Percentiles rank a stretch among this genome's conserved stretches.
phyloP scores from a whole-genome alignment of 768 basidiomycete genomes.

The Boletus vermiculosoides region DNA sequence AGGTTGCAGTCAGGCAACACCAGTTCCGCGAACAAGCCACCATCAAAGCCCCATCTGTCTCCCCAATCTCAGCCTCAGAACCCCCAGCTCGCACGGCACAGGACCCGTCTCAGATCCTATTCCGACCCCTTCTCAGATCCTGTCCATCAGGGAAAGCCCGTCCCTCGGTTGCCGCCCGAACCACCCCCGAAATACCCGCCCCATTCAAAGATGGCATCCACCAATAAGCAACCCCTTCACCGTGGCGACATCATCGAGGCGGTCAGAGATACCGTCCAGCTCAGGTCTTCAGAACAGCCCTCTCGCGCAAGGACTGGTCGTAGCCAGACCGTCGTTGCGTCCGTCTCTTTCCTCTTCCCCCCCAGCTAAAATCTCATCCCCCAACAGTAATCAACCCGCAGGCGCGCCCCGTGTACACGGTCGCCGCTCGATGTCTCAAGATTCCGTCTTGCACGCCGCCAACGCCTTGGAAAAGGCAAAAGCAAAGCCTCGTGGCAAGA shows the following conservation, averaged over 20 bases:
- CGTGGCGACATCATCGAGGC: constrained; percentile 54
- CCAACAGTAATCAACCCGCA: constrained; percentile 24
- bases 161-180: constrained; percentile 44
- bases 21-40: constrained; percentile 28
- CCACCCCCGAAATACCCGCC: constrained; percentile 32
- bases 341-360: constrained; percentile 14
- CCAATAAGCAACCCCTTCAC: constrained; percentile 33
- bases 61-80: constrained; percentile 19
- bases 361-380: constrained; percentile 19
- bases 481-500: constrained; percentile 54
- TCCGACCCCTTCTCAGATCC: constrained; percentile 57
- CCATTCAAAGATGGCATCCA: constrained; percentile 27
- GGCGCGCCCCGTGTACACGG: constrained; percentile 27
- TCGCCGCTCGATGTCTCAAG: constrained; percentile 51
- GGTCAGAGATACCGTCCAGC: constrained; percentile 65
- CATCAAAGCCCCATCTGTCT: constrained; percentile 20
- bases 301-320: constrained; percentile 52
- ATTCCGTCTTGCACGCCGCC: constrained; percentile 41
- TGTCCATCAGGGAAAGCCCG: constrained; percentile 25
- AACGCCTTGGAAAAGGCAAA: constrained; percentile 46
- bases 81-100: constrained; percentile 23
- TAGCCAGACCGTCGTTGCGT: constrained; percentile 50
- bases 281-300: constrained; percentile 44
- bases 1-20: constrained; percentile 6
- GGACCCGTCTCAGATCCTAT: constrained; percentile 43